These are phyloP conservation scores for Leishmania martiniquensis DNA, from an alignment of 208 protist genomes.

Conservation along the genomic window DNA sequence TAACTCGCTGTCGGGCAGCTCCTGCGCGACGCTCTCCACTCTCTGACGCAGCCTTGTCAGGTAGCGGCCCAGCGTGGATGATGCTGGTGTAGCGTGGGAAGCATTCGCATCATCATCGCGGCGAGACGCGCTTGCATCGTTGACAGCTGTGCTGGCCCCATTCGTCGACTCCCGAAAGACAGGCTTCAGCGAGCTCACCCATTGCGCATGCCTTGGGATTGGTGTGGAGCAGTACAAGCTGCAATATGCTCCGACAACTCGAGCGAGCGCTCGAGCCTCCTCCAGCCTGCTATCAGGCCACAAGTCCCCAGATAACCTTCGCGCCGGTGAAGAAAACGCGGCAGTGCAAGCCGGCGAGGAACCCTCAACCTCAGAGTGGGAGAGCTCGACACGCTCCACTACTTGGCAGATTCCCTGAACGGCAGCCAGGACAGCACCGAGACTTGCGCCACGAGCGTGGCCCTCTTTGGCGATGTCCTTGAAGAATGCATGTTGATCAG, in stretches of 20 bases:
- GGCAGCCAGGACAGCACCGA: slow-evolving; percentile 48
- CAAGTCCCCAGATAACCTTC: not conserved
- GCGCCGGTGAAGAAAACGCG: not conserved
- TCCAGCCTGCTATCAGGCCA: not conserved
- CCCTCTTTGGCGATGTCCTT: slow-evolving; percentile 65
- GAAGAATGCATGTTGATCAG: slow-evolving; percentile 58
- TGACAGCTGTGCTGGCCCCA: not conserved
- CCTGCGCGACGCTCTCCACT: not conserved
- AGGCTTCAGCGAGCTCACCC: slow-evolving; percentile 22
- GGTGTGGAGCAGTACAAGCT: slow-evolving; percentile 53
- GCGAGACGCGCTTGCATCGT: not conserved
- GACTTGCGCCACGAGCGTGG: slow-evolving; percentile 33
- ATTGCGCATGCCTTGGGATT: slow-evolving; percentile 46
- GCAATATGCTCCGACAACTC: slow-evolving; percentile 35
- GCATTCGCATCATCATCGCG: not conserved
- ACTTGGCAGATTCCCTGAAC: slow-evolving; percentile 41
- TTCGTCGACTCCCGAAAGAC: not conserved
- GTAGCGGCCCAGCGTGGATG: slow-evolving; percentile 12
- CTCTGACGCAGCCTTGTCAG: slow-evolving; percentile 13
- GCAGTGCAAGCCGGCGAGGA: not conserved
- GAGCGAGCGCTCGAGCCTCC: slow-evolving; percentile 25
- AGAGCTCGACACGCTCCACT: slow-evolving; percentile 11
- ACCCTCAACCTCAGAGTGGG: not conserved
- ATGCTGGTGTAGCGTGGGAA: slow-evolving; percentile 1
- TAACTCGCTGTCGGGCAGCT: slow-evolving; percentile 1